A percentile compares a stretch with the other conserved stretches of the same genome.
Conservation (phyloP, 2,329 filamentous ascomycete genomes). For the Pseudogymnoascus sp. region DNA sequence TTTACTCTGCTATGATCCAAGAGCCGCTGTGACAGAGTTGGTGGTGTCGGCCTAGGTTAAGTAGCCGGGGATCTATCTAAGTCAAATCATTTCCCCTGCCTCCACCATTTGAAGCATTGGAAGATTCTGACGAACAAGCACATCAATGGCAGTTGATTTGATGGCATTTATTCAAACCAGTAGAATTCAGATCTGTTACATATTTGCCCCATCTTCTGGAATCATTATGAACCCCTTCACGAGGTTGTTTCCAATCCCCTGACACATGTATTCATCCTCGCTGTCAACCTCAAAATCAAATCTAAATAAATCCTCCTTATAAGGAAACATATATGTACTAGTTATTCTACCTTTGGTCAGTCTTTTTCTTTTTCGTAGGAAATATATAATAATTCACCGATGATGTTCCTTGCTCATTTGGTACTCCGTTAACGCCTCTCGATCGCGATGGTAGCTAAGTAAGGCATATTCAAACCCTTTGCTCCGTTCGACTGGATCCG, state of each 20-base stretch:
- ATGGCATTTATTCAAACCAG: neutral
- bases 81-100: neutral
- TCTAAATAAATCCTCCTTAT: constrained; percentile 17
- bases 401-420: constrained; percentile 19
- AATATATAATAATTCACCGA: neutral
- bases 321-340: constrained; percentile 16
- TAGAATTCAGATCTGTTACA: neutral
- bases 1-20: neutral
- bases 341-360: constrained; percentile 13
- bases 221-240: neutral
- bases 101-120: neutral
- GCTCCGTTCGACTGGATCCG: constrained; percentile 16
- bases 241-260: neutral
- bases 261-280: constrained; percentile 16
- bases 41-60: neutral
- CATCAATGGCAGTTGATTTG: neutral
- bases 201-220: neutral
- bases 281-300: constrained; percentile 19
- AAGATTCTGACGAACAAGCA: neutral
- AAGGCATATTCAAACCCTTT: constrained; percentile 19
- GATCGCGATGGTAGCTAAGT: constrained; percentile 18
- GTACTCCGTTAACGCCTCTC: constrained; percentile 16
- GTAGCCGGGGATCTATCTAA: neutral
- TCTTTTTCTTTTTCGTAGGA: constrained; percentile 5
- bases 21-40: neutral